Conservation (phyloP, 371 early-diverging fungal species). For the Cokeromyces recurvatus region DNA sequence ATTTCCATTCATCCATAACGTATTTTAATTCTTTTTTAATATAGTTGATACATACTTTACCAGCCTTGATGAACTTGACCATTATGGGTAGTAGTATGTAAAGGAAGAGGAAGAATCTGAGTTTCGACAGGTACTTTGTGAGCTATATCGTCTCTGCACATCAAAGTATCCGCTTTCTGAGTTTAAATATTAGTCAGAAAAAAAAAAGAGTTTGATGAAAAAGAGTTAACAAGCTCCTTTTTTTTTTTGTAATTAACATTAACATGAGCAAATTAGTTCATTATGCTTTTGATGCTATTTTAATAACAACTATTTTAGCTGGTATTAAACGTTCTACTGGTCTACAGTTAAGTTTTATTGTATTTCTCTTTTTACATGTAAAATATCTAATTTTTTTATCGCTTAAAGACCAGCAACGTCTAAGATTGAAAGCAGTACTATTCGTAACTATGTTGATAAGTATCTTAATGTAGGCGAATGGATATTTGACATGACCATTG, state of each 20-base stretch:
- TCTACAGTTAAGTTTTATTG: constrained; percentile 33
- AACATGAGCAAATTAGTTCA: constrained; percentile 56
- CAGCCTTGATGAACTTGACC: constrained; percentile 70
- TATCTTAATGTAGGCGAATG: constrained; percentile 68
- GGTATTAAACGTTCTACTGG: constrained; percentile 73
- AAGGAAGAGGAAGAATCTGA: constrained; percentile 23
- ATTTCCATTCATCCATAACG: constrained; percentile 10
- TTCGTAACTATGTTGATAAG: constrained; percentile 48
- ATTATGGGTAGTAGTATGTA: constrained; percentile 33
- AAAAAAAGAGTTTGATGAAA: too few relatives aligned
- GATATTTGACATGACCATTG: constrained; percentile 55
- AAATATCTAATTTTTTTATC: too few relatives aligned
- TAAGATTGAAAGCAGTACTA: constrained; percentile 52
- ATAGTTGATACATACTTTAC: constrained; percentile 47
- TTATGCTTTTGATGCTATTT: constrained; percentile 62
- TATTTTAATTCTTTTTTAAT: not conserved
- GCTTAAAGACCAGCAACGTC: constrained; percentile 45
- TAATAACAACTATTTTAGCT: constrained; percentile 72
- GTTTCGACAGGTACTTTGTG: too few relatives aligned
- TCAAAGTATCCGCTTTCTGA: too few relatives aligned
- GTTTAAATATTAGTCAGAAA: too few relatives aligned
- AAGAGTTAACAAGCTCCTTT: too few relatives aligned
- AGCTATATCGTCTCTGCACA: too few relatives aligned
- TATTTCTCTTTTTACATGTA: not conserved
- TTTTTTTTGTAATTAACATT: not conserved